Conservation (phyloP, 139 green algal species). For the Spirogloea muscicola region DNA sequence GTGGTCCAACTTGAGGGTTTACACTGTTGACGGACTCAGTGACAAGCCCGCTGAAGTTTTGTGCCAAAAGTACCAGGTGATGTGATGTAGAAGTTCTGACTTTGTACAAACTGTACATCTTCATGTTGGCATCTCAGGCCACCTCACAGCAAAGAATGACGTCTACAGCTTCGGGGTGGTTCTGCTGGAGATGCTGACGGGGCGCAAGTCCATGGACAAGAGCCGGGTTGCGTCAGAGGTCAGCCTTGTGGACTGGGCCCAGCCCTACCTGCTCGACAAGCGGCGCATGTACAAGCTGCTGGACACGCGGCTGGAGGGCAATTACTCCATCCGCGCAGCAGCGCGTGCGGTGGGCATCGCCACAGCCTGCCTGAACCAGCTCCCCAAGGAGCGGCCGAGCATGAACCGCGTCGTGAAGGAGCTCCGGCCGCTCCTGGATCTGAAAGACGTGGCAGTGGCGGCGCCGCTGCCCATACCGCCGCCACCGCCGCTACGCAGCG, state of each 20-base stretch:
- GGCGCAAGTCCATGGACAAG: constrained; percentile 32
- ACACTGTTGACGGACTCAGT: no score
- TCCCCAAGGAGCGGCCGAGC: constrained; percentile 10
- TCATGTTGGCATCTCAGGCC: no score
- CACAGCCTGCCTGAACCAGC: constrained; percentile 9
- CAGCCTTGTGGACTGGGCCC: constrained; percentile 28
- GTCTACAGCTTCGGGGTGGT: constrained; percentile 61
- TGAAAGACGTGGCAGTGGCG: constrained; percentile 8
- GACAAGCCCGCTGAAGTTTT: no score
- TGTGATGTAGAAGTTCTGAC: no score
- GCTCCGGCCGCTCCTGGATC: neutral
- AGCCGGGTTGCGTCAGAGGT: neutral
- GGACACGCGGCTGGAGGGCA: constrained; percentile 33
- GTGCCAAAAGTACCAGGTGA: no score
- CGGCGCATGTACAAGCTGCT: constrained; percentile 27
- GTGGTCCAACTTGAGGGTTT: no score
- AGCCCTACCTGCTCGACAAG: constrained; percentile 11
- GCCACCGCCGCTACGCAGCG: no score
- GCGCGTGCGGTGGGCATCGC: constrained; percentile 3
- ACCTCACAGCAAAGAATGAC: constrained; percentile 55
- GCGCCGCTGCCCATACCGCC: no score
- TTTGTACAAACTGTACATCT: no score
- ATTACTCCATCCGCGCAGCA: constrained; percentile 28
- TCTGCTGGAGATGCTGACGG: constrained; percentile 60
- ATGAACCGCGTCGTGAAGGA: constrained; percentile 17